Evolutionary conservation across 345 rosid genomes (phyloP).

Genomic region (Erysimum cheiranthoides): DNA sequence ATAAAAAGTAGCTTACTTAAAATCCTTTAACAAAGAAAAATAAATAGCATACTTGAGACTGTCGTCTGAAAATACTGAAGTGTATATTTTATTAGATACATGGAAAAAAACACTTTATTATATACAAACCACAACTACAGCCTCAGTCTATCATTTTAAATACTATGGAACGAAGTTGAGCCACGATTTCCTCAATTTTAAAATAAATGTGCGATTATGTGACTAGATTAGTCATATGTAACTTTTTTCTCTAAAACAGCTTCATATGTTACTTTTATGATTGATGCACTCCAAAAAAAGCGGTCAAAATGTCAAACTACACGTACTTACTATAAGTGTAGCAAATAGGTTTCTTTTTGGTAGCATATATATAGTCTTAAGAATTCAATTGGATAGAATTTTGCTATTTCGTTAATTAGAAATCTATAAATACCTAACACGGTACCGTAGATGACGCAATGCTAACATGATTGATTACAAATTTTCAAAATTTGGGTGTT

Average conservation of each 20-base stretch:
- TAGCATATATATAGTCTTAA: not conserved
- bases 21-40: too few species aligned
- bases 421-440: not conserved
- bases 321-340: too few species aligned
- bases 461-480: slow-evolving; percentile 18
- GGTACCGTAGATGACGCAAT: slow-evolving; percentile 33
- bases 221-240: not conserved
- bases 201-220: not conserved
- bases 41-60: not conserved
- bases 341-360: too few species aligned
- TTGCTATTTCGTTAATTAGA: not conserved
- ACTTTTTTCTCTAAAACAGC: too few species aligned
- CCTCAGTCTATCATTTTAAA: not conserved
- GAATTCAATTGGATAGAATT: not conserved
- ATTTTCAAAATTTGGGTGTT: slow-evolving; percentile 14
- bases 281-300: not conserved
- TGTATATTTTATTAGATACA: not conserved
- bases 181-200: too few species aligned
- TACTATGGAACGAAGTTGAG: too few species aligned
- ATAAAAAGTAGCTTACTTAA: slow-evolving; percentile 2
- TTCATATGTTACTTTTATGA: not conserved
- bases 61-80: slow-evolving; percentile 7
- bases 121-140: not conserved
- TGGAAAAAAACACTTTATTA: not conserved
- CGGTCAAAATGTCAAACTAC: too few species aligned